Conservation (phyloP, 352 stramenopile species). For the Phytophthora macrochlamydospora region DNA sequence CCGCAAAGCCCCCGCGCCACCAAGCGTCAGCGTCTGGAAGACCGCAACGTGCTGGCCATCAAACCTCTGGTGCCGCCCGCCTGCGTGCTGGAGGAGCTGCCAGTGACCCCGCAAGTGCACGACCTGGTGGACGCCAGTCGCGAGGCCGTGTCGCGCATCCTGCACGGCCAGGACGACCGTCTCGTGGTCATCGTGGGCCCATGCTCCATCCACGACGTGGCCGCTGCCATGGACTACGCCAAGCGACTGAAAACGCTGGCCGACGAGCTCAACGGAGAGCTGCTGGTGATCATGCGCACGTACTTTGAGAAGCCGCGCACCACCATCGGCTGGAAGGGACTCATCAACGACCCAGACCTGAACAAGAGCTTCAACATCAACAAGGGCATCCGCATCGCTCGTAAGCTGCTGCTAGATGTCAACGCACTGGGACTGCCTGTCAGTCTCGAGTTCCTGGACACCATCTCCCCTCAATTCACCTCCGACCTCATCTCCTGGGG, state of each 20-base stretch:
- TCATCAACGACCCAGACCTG: constrained; percentile 89
- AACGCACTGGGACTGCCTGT: constrained; percentile 81
- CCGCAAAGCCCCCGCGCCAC: constrained; percentile 37
- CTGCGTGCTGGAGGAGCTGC: constrained; percentile 77
- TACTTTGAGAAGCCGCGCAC: constrained; percentile 91
- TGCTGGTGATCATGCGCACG: constrained; percentile 86
- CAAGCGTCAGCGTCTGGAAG: constrained; percentile 77
- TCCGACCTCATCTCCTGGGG: constrained; percentile 82
- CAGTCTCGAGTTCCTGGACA: constrained; percentile 82
- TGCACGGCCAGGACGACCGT: constrained; percentile 73
- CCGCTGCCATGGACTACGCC: constrained; percentile 78
- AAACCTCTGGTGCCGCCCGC: constrained; percentile 70
- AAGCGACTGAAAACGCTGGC: constrained; percentile 59
- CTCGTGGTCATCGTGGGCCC: constrained; percentile 78
- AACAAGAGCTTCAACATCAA: constrained; percentile 90
- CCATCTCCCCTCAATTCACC: constrained; percentile 84
- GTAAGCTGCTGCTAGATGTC: constrained; percentile 84
- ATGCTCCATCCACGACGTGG: constrained; percentile 85
- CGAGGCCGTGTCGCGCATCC: constrained; percentile 55
- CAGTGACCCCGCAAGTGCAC: constrained; percentile 69
- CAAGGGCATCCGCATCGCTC: constrained; percentile 83
- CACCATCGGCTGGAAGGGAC: constrained; percentile 84
- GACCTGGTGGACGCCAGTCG: constrained; percentile 64
- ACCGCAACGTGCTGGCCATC: constrained; percentile 75
- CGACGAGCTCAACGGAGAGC: constrained; percentile 60